A percentile compares a stretch with the other conserved stretches of the same genome.
These are phyloP conservation scores for Picea sitchensis DNA, from an alignment of 75 land plant species.

Conservation along the genomic window DNA sequence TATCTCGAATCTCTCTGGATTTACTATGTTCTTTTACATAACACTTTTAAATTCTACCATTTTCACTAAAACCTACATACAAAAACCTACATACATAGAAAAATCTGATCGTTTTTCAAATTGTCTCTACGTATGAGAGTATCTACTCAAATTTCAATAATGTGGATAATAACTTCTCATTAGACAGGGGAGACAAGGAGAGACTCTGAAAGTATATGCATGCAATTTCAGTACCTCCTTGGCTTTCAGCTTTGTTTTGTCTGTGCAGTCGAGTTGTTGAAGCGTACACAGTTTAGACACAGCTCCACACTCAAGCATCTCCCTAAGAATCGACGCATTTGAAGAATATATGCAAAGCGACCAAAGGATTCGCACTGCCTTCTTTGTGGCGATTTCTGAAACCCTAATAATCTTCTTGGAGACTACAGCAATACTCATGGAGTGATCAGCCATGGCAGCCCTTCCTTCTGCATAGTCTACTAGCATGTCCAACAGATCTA, in stretches of 20 bases:
- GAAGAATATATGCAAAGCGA: slow-evolving; percentile 30
- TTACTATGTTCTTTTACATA: too few species aligned
- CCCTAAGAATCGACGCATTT: slow-evolving; percentile 20
- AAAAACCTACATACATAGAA: too few species aligned
- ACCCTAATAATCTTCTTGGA: slow-evolving; percentile 60
- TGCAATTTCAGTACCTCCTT: slow-evolving; percentile 37
- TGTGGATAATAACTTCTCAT: slow-evolving; percentile 15
- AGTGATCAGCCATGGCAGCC: slow-evolving; percentile 41
- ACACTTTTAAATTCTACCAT: too few species aligned
- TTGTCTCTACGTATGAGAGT: too few species aligned
- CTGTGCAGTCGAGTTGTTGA: slow-evolving; percentile 26
- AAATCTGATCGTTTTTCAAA: too few species aligned
- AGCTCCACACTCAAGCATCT: slow-evolving; percentile 47
- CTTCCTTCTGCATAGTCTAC: too few species aligned
- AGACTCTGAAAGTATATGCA: slow-evolving; percentile 30
- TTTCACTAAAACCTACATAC: too few species aligned
- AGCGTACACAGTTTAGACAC: slow-evolving; percentile 50
- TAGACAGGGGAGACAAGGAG: slow-evolving; percentile 31
- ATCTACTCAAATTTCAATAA: too few species aligned
- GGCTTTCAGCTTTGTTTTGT: slow-evolving; percentile 25
- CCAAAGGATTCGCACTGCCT: slow-evolving; percentile 39
- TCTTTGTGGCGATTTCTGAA: slow-evolving; percentile 36
- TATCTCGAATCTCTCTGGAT: too few species aligned
- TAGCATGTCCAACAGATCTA: too few species aligned
- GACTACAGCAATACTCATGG: slow-evolving; percentile 53